Conservation (phyloP, 768 basidiomycete species). For the Leccinum uliginosum region DNA sequence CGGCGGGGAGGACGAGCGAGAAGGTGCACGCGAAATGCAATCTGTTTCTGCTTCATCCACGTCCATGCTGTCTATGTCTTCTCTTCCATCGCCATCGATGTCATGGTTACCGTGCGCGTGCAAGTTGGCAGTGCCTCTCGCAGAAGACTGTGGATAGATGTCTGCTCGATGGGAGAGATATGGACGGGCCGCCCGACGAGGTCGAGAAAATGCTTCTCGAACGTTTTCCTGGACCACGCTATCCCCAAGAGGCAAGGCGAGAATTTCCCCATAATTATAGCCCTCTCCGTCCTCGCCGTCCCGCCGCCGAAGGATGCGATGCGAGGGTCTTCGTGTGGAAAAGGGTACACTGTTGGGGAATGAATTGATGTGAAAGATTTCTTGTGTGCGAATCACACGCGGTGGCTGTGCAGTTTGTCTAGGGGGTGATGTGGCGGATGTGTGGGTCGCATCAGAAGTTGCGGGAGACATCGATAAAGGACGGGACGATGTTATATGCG, state of each 20-base stretch:
- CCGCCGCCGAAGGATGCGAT: conserved; percentile 18
- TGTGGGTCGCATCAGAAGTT: conserved; percentile 8
- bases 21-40: conserved; percentile 49
- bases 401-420: conserved; percentile 22
- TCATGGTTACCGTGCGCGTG: conserved; percentile 18
- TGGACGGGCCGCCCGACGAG: conserved; percentile 43
- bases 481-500: conserved; percentile 12
- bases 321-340: conserved; percentile 18
- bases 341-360: conserved; percentile 10
- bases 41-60: conserved; percentile 49
- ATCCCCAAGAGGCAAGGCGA: conserved; percentile 57
- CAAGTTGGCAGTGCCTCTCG: conserved; percentile 12
- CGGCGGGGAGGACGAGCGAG: conserved; percentile 46
- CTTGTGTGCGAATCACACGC: conserved; percentile 46
- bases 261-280: conserved; percentile 40
- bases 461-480: conserved; percentile 8
- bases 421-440: conserved; percentile 8
- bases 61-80: conserved; percentile 43
- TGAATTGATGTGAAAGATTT: conserved; percentile 45
- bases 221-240: conserved; percentile 53
- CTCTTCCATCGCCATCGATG: conserved; percentile 26
- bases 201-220: conserved; percentile 47
- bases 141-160: conserved; percentile 18
- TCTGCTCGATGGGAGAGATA: conserved; percentile 27
- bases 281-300: conserved; percentile 32